phyloP scores from a whole-genome alignment of 2,329 filamentous ascomycete genomes.

The Aspergillus texensis region DNA sequence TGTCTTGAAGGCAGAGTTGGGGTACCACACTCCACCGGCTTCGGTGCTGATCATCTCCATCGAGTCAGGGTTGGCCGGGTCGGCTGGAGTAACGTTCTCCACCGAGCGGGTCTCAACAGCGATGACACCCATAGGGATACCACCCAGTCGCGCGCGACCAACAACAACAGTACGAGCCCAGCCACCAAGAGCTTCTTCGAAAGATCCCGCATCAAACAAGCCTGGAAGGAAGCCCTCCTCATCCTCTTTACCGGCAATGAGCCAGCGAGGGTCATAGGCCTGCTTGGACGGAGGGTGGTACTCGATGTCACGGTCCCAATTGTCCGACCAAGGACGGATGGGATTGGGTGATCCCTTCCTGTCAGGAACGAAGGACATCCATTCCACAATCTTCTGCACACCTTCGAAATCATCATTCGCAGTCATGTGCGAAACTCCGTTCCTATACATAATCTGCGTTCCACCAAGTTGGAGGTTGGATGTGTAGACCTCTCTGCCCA shows the following conservation, averaged over 20 bases:
- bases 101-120: constrained; percentile 93
- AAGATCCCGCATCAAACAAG: constrained; percentile 95
- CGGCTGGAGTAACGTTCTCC: constrained; percentile 94
- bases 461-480: constrained; percentile 99
- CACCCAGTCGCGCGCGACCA: constrained; percentile 91
- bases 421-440: constrained; percentile 99
- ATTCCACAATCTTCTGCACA: constrained; percentile 96
- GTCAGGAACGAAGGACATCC: constrained; percentile 96
- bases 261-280: constrained; percentile 88
- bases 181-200: constrained; percentile 92
- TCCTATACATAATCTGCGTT: constrained; percentile 99
- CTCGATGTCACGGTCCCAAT: constrained; percentile 89
- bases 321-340: constrained; percentile 81
- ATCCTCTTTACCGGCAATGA: constrained; percentile 85
- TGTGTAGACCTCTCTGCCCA: constrained; percentile 97
- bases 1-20: constrained; percentile 99
- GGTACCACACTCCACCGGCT: constrained; percentile 99
- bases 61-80: constrained; percentile 97
- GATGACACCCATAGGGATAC: constrained; percentile 98
- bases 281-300: constrained; percentile 81
- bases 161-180: constrained; percentile 98
- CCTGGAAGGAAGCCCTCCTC: constrained; percentile 83
- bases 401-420: constrained; percentile 97
- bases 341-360: constrained; percentile 91
- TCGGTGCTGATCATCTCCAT: constrained; percentile 94